Evolutionary conservation across 345 rosid species (phyloP), one percentile per base, ranked within the genome.

Genomic region (Combretum micranthum): DNA sequence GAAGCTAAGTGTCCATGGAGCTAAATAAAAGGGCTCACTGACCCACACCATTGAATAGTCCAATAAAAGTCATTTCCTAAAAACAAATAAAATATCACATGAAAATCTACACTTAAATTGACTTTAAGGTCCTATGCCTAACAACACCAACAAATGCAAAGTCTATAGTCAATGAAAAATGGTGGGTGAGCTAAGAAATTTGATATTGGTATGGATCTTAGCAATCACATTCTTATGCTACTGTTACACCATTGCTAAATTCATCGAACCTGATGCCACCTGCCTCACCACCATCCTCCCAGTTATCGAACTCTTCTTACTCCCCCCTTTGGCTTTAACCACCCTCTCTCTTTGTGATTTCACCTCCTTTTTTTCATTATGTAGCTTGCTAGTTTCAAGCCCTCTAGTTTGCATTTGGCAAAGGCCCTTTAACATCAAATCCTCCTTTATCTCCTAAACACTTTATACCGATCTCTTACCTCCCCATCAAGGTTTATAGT

Each of bases 381-480:
- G 1, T 69, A 68, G 71, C 74, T 69, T 9, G 70, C 58, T 53
- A 58, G 18, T 52, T 62, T 59, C 71, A 74, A 69, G 63, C 73
- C 59, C 68, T 74, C 45, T 71, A 69, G 42, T 62, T 74, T 60
- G 66, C 78, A 58, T 58, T 65, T 18, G 66, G 60, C 52, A 63
- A 69, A 46, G 68, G 71, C 39, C 78, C 74, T 20, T 51, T 62
- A 32, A 5, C 39, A 32, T 32, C 39, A 7, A 32, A 7, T 32
- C 51, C 65, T 4, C 48, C 56, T 16, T 62, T 56, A 47, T 25
- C 64, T 20, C 59, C 68, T 15, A 22, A 48, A 12, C 57, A 32
- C 20, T 71, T 66, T 23, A 16, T 62, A 13, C 42, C 55, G 3
- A 11, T 59, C 6, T 64, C 68, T 3, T 62, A 49, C 42, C 57